These are phyloP conservation scores for Hymenochaete sp. DNA, from an alignment of 1,284 basidiomycete genomes.

Conservation along the genomic window DNA sequence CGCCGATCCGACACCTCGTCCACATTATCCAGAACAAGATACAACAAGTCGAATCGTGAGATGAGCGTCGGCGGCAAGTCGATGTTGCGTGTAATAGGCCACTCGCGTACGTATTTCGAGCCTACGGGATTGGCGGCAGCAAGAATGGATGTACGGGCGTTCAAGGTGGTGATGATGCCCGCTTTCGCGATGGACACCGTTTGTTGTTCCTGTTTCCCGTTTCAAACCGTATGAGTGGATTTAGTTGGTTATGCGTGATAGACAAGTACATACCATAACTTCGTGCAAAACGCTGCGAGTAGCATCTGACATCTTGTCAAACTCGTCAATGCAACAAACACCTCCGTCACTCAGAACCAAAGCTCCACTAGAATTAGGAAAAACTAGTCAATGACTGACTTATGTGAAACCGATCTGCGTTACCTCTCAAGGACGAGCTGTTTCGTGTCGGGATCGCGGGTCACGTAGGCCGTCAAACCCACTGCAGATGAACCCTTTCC, in stretches of 20 bases:
- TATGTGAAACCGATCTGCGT: slow-evolving; percentile 18
- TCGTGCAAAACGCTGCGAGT: slow-evolving; percentile 96
- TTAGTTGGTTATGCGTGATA: background rate
- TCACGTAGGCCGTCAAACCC: slow-evolving; percentile 96
- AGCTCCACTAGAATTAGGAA: slow-evolving; percentile 59
- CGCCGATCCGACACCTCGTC: slow-evolving; percentile 87
- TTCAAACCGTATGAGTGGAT: background rate
- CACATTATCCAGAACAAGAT: slow-evolving; percentile 91
- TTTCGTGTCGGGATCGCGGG: slow-evolving; percentile 95
- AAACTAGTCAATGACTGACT: background rate
- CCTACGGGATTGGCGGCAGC: slow-evolving; percentile 97
- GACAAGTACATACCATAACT: slow-evolving; percentile 74
- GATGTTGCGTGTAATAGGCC: slow-evolving; percentile 38
- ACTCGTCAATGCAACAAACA: slow-evolving; percentile 99
- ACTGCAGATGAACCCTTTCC: slow-evolving; percentile 98
- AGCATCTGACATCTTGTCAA: slow-evolving; percentile 98
- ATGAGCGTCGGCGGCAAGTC: slow-evolving; percentile 96
- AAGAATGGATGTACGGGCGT: slow-evolving; percentile 93
- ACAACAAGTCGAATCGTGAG: slow-evolving; percentile 96
- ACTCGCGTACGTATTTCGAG: slow-evolving; percentile 67
- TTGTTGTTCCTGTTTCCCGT: slow-evolving; percentile 81
- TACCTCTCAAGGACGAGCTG: slow-evolving; percentile 94
- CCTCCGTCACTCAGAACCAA: slow-evolving; percentile 95
- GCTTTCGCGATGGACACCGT: slow-evolving; percentile 99
- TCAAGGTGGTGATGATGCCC: slow-evolving; percentile 97